Evolutionary conservation across 164 flowering plant genomes (phyloP).

Genomic region (Stephania cephalantha): DNA sequence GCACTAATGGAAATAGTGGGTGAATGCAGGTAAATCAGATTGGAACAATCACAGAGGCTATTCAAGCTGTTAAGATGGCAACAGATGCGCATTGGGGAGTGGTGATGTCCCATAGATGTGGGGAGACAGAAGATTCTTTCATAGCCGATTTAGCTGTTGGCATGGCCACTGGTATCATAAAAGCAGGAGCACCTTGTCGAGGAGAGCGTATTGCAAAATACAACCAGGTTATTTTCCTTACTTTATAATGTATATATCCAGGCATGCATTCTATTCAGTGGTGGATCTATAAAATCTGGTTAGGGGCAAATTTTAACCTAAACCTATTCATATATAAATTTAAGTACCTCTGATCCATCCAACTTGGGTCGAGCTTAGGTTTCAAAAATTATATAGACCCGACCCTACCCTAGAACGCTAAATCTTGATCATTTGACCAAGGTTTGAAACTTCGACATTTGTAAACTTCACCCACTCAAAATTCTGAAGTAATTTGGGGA

Average conservation of each 20-base stretch:
- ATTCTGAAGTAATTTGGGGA: too few species aligned
- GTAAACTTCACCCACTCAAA: too few species aligned
- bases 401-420: too few species aligned
- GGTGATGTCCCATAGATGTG: slow-evolving; percentile 83
- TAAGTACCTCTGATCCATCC: not conserved
- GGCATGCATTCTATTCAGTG: not conserved
- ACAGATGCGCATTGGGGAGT: slow-evolving; percentile 89
- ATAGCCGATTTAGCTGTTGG: slow-evolving; percentile 89
- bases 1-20: not conserved
- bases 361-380: too few species aligned
- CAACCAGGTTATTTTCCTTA: slow-evolving; percentile 57
- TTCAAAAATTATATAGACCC: too few species aligned
- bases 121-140: slow-evolving; percentile 93
- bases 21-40: slow-evolving; percentile 64
- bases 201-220: slow-evolving; percentile 92
- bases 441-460: too few species aligned
- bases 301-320: too few species aligned
- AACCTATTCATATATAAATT: not conserved
- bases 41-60: slow-evolving; percentile 88
- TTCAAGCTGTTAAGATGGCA: slow-evolving; percentile 86
- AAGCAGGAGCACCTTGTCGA: slow-evolving; percentile 94
- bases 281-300: too few species aligned
- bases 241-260: not conserved
- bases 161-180: slow-evolving; percentile 73
- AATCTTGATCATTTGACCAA: too few species aligned